Percentiles rank a stretch among this genome's conserved stretches.
Evolutionary conservation across 176 grass and related monocot genomes (phyloP).

Genomic region (sorghum (Sorghum bicolor)): DNA sequence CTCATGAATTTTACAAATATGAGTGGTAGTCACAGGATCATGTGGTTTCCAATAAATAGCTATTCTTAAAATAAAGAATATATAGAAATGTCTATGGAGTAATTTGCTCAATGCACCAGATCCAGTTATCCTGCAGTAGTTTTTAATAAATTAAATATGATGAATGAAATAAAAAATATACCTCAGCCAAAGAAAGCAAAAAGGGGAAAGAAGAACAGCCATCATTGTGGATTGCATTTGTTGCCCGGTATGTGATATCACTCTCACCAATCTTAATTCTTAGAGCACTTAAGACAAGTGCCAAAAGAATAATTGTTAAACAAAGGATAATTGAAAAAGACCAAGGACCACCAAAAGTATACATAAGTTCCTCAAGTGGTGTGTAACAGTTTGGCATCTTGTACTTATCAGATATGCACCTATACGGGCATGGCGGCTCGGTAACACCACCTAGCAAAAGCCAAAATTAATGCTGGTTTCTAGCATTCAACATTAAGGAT

Average conservation of each 20-base stretch:
- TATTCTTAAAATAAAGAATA: background rate
- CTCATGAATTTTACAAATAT: background rate
- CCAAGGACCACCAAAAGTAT: slow-evolving; percentile 94
- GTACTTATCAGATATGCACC: slow-evolving; percentile 90
- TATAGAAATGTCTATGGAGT: background rate
- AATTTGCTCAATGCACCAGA: slow-evolving; percentile 21
- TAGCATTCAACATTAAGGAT: background rate
- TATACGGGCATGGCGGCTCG: slow-evolving; percentile 70
- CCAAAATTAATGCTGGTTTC: slow-evolving; percentile 22
- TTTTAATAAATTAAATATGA: slow-evolving; percentile 18
- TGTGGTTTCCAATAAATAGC: background rate
- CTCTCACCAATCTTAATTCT: slow-evolving; percentile 92
- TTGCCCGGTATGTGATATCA: slow-evolving; percentile 63
- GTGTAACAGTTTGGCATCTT: slow-evolving; percentile 99
- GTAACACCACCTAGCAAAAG: slow-evolving; percentile 87
- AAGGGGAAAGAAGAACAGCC: slow-evolving; percentile 81
- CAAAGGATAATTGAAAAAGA: slow-evolving; percentile 76
- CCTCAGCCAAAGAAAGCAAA: slow-evolving; percentile 95
- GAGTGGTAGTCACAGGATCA: background rate
- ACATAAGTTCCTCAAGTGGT: slow-evolving; percentile 88
- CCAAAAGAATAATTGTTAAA: slow-evolving; percentile 72
- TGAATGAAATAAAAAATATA: slow-evolving; percentile 42
- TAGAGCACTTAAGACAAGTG: slow-evolving; percentile 77
- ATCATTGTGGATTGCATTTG: slow-evolving; percentile 79
- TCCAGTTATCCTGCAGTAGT: slow-evolving; percentile 13